Evolutionary conservation across 116 monocot species (phyloP).

Genomic region (Trichopus zeylanicus): DNA sequence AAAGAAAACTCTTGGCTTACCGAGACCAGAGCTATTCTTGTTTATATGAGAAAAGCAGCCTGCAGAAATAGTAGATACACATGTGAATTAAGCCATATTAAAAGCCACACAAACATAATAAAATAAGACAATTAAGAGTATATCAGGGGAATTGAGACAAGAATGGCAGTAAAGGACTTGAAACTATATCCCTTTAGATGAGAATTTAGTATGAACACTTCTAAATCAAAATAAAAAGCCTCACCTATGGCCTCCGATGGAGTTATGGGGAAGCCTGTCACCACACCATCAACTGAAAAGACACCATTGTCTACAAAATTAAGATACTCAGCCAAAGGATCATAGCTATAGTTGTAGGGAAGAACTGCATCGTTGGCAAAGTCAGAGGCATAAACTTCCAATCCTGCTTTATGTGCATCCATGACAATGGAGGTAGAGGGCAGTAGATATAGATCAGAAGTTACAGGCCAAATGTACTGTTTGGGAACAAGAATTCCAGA

Average conservation of each 20-base stretch:
- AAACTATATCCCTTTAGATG: no score
- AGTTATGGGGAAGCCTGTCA: conserved; percentile 47
- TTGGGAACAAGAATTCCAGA: conserved; percentile 85
- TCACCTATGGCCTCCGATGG: conserved; percentile 58
- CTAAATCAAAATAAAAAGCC: not conserved
- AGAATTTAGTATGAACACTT: no score
- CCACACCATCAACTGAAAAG: conserved; percentile 53
- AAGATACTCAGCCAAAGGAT: conserved; percentile 45
- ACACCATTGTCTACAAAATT: conserved; percentile 27
- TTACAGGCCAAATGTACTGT: conserved; percentile 62
- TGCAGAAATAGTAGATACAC: no score
- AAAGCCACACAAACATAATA: no score
- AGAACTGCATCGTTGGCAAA: conserved; percentile 58
- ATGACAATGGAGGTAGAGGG: conserved; percentile 51
- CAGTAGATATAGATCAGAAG: conserved; percentile 35
- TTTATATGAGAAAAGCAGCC: conserved; percentile 70
- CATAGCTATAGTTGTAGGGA: conserved; percentile 69
- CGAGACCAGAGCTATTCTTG: conserved; percentile 31
- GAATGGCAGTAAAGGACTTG: no score
- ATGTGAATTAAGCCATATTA: no score
- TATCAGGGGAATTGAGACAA: no score
- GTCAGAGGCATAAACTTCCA: conserved; percentile 73
- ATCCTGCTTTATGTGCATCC: conserved; percentile 69
- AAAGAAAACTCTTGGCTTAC: conserved; percentile 13
- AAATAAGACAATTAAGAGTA: no score